These are phyloP conservation scores for Pascua sp. DNA, from an alignment of 1,284 basidiomycete species.

Conservation along the genomic window DNA sequence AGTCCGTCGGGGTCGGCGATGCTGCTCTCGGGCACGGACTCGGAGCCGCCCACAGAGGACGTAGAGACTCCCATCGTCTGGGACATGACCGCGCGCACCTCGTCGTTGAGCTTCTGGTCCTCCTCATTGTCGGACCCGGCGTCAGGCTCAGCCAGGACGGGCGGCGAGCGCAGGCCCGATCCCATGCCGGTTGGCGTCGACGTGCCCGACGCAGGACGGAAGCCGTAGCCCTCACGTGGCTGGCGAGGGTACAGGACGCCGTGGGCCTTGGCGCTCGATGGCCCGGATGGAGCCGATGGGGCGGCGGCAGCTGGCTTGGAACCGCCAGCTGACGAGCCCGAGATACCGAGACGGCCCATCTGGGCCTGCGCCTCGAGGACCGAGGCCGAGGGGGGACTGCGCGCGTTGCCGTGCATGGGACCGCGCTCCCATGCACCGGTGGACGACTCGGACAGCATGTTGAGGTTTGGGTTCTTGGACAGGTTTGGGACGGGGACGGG, in stretches of 20 bases:
- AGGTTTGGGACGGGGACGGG: slow-evolving; percentile 30
- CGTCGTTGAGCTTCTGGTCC: slow-evolving; percentile 19
- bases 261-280: background rate
- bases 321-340: no score
- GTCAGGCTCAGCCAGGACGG: background rate
- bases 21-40: slow-evolving; percentile 37
- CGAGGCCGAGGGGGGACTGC: slow-evolving; percentile 33
- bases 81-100: slow-evolving; percentile 6
- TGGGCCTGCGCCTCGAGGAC: slow-evolving; percentile 16
- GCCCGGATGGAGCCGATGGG: background rate
- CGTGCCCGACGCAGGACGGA: slow-evolving; percentile 64
- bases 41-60: background rate
- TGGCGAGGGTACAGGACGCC: slow-evolving; percentile 19
- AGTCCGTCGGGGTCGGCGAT: slow-evolving; percentile 82
- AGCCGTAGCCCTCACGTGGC: slow-evolving; percentile 71
- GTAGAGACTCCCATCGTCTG: no score
- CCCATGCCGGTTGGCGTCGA: slow-evolving; percentile 54
- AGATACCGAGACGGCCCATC: slow-evolving; percentile 4
- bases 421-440: slow-evolving; percentile 48
- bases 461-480: slow-evolving; percentile 23
- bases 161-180: slow-evolving; percentile 1
- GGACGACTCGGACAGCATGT: slow-evolving; percentile 42
- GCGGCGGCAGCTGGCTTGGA: no score
- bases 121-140: slow-evolving; percentile 5
- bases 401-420: slow-evolving; percentile 31